Conservation (phyloP, 139 green algal genomes). For the Mesostigma viride region DNA sequence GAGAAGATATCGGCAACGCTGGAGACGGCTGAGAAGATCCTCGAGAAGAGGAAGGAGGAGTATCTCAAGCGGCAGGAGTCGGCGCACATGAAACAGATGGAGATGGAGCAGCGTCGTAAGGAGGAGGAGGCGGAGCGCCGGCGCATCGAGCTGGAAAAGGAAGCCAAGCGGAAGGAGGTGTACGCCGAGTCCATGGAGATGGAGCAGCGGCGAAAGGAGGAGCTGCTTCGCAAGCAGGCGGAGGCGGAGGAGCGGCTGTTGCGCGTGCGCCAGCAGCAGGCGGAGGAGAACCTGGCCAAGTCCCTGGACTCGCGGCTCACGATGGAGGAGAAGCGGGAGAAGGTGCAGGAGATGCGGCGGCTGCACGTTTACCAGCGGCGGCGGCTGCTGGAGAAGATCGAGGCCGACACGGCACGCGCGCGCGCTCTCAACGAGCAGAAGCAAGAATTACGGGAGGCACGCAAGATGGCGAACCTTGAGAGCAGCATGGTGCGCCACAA, state of each 20-base stretch:
- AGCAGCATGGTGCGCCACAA: slow-evolving; percentile 54
- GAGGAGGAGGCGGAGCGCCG: background rate
- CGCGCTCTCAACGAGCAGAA: slow-evolving; percentile 39
- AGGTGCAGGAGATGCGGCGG: background rate
- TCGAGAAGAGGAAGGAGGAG: background rate
- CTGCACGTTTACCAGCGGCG: slow-evolving; percentile 42
- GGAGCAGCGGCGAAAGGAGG: background rate
- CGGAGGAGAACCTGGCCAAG: background rate
- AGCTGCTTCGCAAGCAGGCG: background rate
- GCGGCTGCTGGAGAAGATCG: slow-evolving; percentile 58
- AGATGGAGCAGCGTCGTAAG: background rate
- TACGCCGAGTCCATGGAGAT: background rate
- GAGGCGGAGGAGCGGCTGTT: background rate
- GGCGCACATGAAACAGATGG: background rate
- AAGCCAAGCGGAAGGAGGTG: background rate
- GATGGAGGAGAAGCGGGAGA: background rate
- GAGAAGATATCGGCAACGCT: background rate
- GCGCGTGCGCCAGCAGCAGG: background rate
- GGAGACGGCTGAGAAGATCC: background rate
- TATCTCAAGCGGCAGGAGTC: background rate
- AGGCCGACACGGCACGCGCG: slow-evolving; percentile 37
- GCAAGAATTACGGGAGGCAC: slow-evolving; percentile 44
- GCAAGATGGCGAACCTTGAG: slow-evolving; percentile 66
- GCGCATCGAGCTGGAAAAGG: background rate
- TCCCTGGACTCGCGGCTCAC: background rate